Percentiles rank a stretch among this genome's conserved stretches.
phyloP scores from a whole-genome alignment of 2,329 filamentous ascomycete species.

The Fusarium annulatum region DNA sequence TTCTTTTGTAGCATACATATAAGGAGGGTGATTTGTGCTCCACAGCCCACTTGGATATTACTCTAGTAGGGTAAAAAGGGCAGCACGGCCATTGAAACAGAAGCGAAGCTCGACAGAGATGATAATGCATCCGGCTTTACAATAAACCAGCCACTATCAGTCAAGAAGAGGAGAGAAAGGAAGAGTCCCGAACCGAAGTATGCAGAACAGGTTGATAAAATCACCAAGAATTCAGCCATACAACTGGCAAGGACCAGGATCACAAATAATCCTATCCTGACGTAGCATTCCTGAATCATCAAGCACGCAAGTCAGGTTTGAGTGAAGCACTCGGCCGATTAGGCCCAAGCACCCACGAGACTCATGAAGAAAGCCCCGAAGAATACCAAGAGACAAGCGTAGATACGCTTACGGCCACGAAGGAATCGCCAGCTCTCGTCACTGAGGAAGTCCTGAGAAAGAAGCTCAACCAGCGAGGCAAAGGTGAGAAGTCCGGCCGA shows the following conservation, averaged over 20 bases:
- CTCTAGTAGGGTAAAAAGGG: not conserved
- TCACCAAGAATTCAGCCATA: not conserved
- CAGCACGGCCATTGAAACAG: not conserved
- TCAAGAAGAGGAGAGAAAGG: not conserved
- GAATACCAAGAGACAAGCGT: slow-evolving; percentile 68
- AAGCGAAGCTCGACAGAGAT: not conserved
- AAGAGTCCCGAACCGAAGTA: not conserved
- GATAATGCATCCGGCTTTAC: not conserved
- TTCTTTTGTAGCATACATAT: not conserved
- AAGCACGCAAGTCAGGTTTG: not conserved
- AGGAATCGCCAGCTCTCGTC: slow-evolving; percentile 71
- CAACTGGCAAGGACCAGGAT: not conserved
- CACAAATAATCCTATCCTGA: not conserved
- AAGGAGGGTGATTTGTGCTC: slow-evolving; percentile 2
- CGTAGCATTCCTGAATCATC: not conserved
- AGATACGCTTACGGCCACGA: slow-evolving; percentile 62
- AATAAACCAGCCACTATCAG: not conserved
- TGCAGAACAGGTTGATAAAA: not conserved
- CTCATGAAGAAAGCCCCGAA: slow-evolving; percentile 71
- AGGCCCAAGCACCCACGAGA: slow-evolving; percentile 72
- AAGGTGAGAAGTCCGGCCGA: slow-evolving; percentile 78
- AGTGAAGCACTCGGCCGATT: slow-evolving; percentile 22
- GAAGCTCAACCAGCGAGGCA: slow-evolving; percentile 76
- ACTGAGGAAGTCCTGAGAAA: slow-evolving; percentile 77
- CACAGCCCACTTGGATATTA: not conserved